A percentile compares a stretch with the other conserved stretches of the same genome.
phyloP scores from a whole-genome alignment of 495 filamentous ascomycete species.

The Hypomontagnella monticulosa region DNA sequence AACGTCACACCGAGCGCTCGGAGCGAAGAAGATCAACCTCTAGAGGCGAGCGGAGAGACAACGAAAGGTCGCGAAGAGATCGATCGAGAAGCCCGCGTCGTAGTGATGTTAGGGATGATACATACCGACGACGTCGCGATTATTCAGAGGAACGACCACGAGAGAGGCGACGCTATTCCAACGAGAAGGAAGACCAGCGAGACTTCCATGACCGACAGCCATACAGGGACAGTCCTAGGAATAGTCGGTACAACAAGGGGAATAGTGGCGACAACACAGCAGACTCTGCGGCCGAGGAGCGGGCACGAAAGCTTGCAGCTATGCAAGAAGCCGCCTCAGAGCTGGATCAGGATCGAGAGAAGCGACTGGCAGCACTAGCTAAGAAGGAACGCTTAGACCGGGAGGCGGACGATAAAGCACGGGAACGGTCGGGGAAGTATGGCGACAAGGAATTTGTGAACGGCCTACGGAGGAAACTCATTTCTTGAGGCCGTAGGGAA shows the following conservation, averaged over 20 bases:
- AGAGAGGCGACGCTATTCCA: constrained; percentile 24
- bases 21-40: constrained; percentile 36
- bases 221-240: constrained; percentile 28
- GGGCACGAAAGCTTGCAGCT: constrained; percentile 75
- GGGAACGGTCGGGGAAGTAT: constrained; percentile 65
- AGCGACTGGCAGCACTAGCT: constrained; percentile 73
- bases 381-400: constrained; percentile 69
- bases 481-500: constrained; percentile 15
- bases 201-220: constrained; percentile 27
- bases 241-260: background rate
- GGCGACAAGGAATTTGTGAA: constrained; percentile 71
- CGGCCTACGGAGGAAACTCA: constrained; percentile 62
- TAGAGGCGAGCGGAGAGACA: constrained; percentile 37
- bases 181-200: constrained; percentile 26
- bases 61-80: constrained; percentile 37
- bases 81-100: constrained; percentile 48
- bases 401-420: constrained; percentile 69
- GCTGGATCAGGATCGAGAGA: constrained; percentile 77
- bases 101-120: constrained; percentile 40
- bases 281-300: constrained; percentile 59
- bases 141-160: constrained; percentile 39
- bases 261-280: constrained; percentile 13
- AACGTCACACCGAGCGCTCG: constrained; percentile 22
- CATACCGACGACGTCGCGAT: constrained; percentile 40
- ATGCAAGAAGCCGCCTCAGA: constrained; percentile 89